Conservation (phyloP, 2,329 filamentous ascomycete genomes). For the Thermoascus crustaceus region DNA sequence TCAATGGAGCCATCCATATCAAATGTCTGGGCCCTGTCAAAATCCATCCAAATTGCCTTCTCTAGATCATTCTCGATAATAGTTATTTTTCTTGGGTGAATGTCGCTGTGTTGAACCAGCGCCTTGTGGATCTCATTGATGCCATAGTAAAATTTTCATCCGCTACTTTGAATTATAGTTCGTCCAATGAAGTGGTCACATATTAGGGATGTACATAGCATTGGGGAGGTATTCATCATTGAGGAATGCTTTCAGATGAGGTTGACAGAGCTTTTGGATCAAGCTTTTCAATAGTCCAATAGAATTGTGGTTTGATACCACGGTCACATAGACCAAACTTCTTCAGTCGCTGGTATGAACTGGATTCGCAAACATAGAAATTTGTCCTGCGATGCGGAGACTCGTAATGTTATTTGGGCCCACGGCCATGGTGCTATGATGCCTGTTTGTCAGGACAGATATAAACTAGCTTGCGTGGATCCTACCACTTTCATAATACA, state of each 20-base stretch:
- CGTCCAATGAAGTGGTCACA: slow-evolving; percentile 6
- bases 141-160: slow-evolving; percentile 7
- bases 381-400: neutral
- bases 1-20: slow-evolving; percentile 14
- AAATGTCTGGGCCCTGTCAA: slow-evolving; percentile 3
- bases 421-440: slow-evolving; percentile 9
- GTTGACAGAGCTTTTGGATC: slow-evolving; percentile 7
- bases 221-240: slow-evolving; percentile 11
- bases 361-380: neutral
- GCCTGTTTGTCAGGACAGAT: neutral
- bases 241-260: slow-evolving; percentile 7
- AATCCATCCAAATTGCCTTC: slow-evolving; percentile 11
- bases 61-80: slow-evolving; percentile 8
- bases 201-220: slow-evolving; percentile 11
- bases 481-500: slow-evolving; percentile 18
- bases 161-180: slow-evolving; percentile 7
- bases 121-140: slow-evolving; percentile 11
- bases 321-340: slow-evolving; percentile 6
- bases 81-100: slow-evolving; percentile 12
- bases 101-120: slow-evolving; percentile 8
- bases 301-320: slow-evolving; percentile 7
- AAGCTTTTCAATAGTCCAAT: slow-evolving; percentile 6
- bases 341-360: neutral
- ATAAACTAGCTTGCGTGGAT: neutral
- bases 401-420: slow-evolving; percentile 5